Evolutionary conservation across 2,329 filamentous ascomycete genomes (phyloP).

Genomic region (Ophiostoma sp.): DNA sequence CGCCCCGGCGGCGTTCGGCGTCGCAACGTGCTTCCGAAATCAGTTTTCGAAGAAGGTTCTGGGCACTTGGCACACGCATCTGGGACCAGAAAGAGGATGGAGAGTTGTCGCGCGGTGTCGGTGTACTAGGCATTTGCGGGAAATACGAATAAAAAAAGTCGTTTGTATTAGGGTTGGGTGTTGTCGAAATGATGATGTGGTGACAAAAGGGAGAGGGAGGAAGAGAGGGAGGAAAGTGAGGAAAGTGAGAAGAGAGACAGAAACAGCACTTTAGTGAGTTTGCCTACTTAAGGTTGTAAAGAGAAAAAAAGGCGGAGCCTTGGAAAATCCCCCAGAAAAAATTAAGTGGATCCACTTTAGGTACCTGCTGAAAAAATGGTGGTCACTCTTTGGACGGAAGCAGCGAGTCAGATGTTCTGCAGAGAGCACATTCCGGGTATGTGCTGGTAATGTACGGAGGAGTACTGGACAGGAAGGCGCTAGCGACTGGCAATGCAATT

Average conservation of each 20-base stretch:
- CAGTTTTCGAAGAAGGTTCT: constrained; percentile 51
- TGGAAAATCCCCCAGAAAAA: constrained; percentile 22
- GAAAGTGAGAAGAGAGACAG: neutral
- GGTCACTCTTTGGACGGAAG: neutral
- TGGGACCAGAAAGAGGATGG: constrained; percentile 56
- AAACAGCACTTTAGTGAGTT: neutral
- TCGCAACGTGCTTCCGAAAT: constrained; percentile 56
- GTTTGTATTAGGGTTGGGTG: constrained; percentile 20
- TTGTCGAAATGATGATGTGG: constrained; percentile 21
- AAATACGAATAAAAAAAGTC: neutral
- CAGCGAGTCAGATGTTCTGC: constrained; percentile 14
- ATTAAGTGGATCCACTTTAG: constrained; percentile 7
- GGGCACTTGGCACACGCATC: constrained; percentile 57
- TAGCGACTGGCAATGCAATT: neutral
- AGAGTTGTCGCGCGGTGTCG: constrained; percentile 43
- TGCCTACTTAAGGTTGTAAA: neutral
- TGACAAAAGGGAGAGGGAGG: constrained; percentile 17
- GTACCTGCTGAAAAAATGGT: constrained; percentile 13
- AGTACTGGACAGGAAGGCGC: neutral
- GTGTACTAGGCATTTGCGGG: constrained; percentile 59
- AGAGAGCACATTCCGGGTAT: constrained; percentile 8
- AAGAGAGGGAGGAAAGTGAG: constrained; percentile 5
- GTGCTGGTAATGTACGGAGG: neutral
- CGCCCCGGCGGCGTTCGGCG: constrained; percentile 58
- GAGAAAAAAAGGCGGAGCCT: constrained; percentile 8